Conservation (phyloP, 2,329 filamentous ascomycete species). For the Plectosphaerella sp. region DNA sequence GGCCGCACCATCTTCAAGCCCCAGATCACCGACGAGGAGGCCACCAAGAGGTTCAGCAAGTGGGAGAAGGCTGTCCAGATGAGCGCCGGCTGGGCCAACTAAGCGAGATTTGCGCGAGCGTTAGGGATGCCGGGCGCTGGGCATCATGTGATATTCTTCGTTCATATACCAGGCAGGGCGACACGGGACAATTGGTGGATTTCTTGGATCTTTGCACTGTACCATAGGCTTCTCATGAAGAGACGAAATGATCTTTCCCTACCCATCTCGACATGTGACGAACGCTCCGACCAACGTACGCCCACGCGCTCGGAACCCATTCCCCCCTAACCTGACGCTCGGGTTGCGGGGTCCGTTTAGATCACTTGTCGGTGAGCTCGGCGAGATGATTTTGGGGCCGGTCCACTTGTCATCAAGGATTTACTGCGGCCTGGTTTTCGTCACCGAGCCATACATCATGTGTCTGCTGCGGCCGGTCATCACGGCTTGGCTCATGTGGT, state of each 20-base stretch:
- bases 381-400: no score
- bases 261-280: background rate
- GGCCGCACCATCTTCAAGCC: conserved; percentile 67
- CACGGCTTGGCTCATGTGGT: no score
- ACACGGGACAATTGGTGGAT: background rate
- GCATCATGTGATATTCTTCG: background rate
- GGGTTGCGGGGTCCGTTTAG: no score
- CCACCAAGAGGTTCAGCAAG: conserved; percentile 59
- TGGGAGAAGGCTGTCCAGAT: conserved; percentile 78
- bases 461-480: no score
- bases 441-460: no score
- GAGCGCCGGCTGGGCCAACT: conserved; percentile 65
- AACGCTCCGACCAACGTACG: background rate
- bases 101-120: background rate
- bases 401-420: no score
- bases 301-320: background rate
- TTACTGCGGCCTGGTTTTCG: no score
- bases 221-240: background rate
- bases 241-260: background rate
- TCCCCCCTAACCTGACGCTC: background rate
- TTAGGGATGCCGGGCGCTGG: background rate
- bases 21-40: conserved; percentile 54
- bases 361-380: no score
- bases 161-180: background rate
- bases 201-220: background rate